phyloP scores from a whole-genome alignment of 1,284 basidiomycete genomes.

The Cryptococcus maquisensis region DNA sequence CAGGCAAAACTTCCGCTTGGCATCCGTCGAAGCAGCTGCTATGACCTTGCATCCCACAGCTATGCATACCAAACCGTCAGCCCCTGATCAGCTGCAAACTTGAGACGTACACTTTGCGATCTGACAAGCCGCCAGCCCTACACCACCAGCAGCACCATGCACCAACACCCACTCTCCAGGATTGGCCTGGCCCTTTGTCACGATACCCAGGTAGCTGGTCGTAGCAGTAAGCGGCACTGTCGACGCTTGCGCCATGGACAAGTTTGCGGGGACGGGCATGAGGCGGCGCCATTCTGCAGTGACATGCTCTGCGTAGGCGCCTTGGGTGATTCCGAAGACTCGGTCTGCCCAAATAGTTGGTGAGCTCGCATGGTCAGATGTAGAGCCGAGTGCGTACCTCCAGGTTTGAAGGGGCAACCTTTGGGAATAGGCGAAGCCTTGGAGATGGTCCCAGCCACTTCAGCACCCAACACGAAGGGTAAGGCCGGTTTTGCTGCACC shows the following conservation, averaged over 20 bases:
- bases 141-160: slow-evolving; percentile 78
- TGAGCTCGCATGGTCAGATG: not conserved
- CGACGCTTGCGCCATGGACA: slow-evolving; percentile 63
- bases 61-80: not conserved
- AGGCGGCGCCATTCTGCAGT: slow-evolving; percentile 55
- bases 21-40: slow-evolving; percentile 48
- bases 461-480: slow-evolving; percentile 76
- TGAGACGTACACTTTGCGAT: slow-evolving; percentile 62
- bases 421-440: slow-evolving; percentile 70
- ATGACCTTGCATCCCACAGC: slow-evolving; percentile 51
- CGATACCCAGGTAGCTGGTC: slow-evolving; percentile 82
- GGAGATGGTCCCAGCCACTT: slow-evolving; percentile 80
- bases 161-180: slow-evolving; percentile 85
- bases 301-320: slow-evolving; percentile 68
- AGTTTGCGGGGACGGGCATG: slow-evolving; percentile 59
- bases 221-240: slow-evolving; percentile 63
- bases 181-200: slow-evolving; percentile 74
- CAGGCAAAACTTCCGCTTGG: slow-evolving; percentile 49
- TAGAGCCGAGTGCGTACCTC: slow-evolving; percentile 46
- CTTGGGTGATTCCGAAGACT: slow-evolving; percentile 83
- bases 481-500: slow-evolving; percentile 61
- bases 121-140: slow-evolving; percentile 86
- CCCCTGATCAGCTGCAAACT: not conserved
- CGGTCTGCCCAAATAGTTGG: slow-evolving; percentile 54
- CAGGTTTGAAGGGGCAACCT: slow-evolving; percentile 72